A percentile compares a stretch with the other conserved stretches of the same genome.
phyloP scores from a whole-genome alignment of 2,329 filamentous ascomycete species.

The Ophiostoma australiae region DNA sequence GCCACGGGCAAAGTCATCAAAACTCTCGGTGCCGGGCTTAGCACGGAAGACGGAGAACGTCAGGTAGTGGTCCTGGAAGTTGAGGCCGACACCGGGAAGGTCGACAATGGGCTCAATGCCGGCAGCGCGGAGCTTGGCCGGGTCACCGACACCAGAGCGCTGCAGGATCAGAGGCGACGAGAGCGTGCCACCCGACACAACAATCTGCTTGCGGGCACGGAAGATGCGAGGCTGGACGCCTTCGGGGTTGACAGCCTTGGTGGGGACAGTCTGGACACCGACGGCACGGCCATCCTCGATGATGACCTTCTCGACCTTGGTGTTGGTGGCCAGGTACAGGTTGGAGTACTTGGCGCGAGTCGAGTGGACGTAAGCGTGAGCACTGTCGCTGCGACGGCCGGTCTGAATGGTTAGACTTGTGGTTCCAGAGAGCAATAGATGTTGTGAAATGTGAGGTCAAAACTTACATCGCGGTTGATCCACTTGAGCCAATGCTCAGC shows the following conservation, averaged over 20 bases:
- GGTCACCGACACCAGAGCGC: conserved; percentile 68
- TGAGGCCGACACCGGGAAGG: conserved; percentile 67
- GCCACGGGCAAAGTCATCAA: conserved; percentile 74
- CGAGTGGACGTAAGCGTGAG: conserved; percentile 72
- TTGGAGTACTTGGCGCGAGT: conserved; percentile 66
- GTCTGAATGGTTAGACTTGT: conserved; percentile 37
- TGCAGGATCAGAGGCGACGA: conserved; percentile 72
- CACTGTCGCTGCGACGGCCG: conserved; percentile 69
- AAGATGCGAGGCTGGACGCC: conserved; percentile 52
- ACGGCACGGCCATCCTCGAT: conserved; percentile 68
- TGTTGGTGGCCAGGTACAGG: conserved; percentile 67
- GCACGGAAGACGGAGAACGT: conserved; percentile 67
- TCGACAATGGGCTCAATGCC: conserved; percentile 66
- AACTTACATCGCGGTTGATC: conserved; percentile 34
- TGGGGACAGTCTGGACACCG: conserved; percentile 63
- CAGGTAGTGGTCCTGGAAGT: conserved; percentile 73
- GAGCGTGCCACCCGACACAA: conserved; percentile 67
- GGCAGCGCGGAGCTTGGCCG: conserved; percentile 62
- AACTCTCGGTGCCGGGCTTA: conserved; percentile 70
- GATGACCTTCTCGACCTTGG: conserved; percentile 72
- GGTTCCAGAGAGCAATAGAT: neutral
- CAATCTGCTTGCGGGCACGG: conserved; percentile 67
- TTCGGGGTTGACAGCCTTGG: conserved; percentile 49
- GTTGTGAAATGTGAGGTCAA: neutral
- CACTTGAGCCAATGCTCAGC: conserved; percentile 82